Evolutionary conservation across 106 monocot species (phyloP), one percentile per base, ranked within the genome.

Genomic region (Vanilla planifolia): DNA sequence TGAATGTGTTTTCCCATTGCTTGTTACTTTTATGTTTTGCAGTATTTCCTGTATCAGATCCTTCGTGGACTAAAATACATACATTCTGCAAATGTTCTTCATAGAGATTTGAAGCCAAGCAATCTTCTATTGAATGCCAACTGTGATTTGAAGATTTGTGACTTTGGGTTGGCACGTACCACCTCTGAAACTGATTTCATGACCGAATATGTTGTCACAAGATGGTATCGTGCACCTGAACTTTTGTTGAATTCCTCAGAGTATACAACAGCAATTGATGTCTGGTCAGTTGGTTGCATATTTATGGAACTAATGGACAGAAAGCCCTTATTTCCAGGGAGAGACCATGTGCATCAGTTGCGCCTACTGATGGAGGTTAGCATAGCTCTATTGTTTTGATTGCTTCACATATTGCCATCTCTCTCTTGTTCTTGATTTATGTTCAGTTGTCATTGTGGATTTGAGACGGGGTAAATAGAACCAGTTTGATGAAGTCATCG

Each of bases 131-230:
- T 95, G 48, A 95, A 95, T 83, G 90, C 89, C 27, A 95, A 95
- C 64, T 95, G 89, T 78, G 95, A 95, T 66, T 67, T 95, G 29
- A 95, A 95, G 60, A 95, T 95, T 19, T 90, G 95, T 68, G 95
- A 95, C 57, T 95, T 95, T 79, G 95, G 95, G 16, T 83, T 90
- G 73, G 95, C 95, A 30, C 85, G 95, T 26, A 90, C 84, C 17
- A 95, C 95, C 13, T 80, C 94, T 25, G 94, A 94, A 73, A 86
- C 95, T n/a, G 95, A 89, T 79, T 95, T 95, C 74, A 95, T 95
- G 95, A 95, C 95, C 5, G 95, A 95, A 37, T 90, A 95, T 68
- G 95, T 90, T 69, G 95, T 89, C 43, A 95, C 95, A 45, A 80
- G 95, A 74, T 95, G 95, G 95, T 95, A 95, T 34, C 73, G 95